Percentiles rank a stretch among this genome's conserved stretches.
Evolutionary conservation across 495 filamentous ascomycete genomes (phyloP).

Genomic region (Hyphodiscus hymeniophilus): DNA sequence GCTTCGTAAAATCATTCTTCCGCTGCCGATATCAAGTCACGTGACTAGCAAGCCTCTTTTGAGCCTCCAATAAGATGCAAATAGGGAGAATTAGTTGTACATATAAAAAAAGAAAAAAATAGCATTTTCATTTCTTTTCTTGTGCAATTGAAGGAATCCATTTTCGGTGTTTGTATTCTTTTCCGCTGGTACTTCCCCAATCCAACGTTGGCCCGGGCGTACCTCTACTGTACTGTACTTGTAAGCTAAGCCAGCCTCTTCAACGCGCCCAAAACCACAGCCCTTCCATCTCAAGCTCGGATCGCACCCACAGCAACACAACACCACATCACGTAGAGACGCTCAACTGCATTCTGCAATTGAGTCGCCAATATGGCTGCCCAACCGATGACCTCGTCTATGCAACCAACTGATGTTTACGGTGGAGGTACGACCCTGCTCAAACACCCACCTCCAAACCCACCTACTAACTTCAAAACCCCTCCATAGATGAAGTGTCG

Average conservation of each 20-base stretch:
- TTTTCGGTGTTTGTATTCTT: no score
- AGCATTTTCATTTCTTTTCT: no score
- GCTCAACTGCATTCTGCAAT: not conserved
- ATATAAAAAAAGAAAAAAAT: not conserved
- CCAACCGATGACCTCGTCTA: slow-evolving; percentile 19
- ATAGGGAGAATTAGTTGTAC: not conserved
- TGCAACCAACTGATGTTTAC: slow-evolving; percentile 61
- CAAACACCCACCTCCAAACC: not conserved
- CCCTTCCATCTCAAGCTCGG: not conserved
- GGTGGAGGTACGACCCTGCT: slow-evolving; percentile 66
- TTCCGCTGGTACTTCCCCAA: no score
- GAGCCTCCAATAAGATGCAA: not conserved
- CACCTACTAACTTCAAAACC: slow-evolving; percentile 13
- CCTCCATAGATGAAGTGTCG: slow-evolving; percentile 79
- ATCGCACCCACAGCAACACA: not conserved
- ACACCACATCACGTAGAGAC: no score
- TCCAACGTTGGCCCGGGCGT: no score
- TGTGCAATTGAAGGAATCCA: no score
- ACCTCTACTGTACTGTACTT: no score
- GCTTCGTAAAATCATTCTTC: slow-evolving; percentile 1
- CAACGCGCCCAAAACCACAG: no score
- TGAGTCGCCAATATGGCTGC: slow-evolving; percentile 18
- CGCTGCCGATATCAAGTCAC: not conserved
- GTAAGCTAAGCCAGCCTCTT: no score
- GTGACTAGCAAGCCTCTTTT: no score